These are phyloP conservation scores for Ogataea degrootiae DNA, from an alignment of 805 yeast species.

Conservation along the genomic window DNA sequence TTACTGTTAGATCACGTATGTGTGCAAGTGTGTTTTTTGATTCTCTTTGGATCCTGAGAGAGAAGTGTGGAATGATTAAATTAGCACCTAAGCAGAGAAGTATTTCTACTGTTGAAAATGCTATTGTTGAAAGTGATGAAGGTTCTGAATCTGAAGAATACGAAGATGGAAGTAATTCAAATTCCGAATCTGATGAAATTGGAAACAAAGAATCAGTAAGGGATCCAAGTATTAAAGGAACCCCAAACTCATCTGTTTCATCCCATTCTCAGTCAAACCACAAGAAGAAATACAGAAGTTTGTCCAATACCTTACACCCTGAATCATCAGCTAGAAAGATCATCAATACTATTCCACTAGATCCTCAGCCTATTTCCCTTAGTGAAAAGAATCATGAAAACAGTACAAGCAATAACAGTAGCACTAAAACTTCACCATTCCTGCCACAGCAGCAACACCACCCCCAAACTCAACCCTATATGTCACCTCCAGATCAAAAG, in stretches of 20 bases:
- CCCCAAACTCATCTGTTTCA: conserved; percentile 19
- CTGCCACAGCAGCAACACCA: conserved; percentile 8
- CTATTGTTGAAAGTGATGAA: conserved; percentile 30
- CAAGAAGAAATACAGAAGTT: conserved; percentile 39
- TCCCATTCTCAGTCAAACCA: conserved; percentile 15
- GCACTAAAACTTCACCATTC: conserved; percentile 2
- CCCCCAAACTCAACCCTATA: conserved; percentile 7
- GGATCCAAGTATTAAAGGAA: conserved; percentile 10
- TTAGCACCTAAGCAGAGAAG: conserved; percentile 34
- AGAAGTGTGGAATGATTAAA: conserved; percentile 82
- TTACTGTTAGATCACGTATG: conserved; percentile 77
- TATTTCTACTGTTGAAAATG: conserved; percentile 20
- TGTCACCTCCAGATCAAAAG: conserved; percentile 14
- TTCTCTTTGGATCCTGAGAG: conserved; percentile 76
- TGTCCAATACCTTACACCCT: conserved; percentile 55
- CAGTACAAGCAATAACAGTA: conserved; percentile 14
- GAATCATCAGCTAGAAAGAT: conserved; percentile 71
- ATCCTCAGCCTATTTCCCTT: conserved; percentile 68
- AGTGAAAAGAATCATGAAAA: conserved; percentile 22
- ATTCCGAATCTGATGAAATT: conserved; percentile 23
- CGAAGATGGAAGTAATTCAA: conserved; percentile 11
- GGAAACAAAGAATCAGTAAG: conserved; percentile 20
- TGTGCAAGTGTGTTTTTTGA: conserved; percentile 92
- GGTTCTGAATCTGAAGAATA: conserved; percentile 12
- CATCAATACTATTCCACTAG: conserved; percentile 74